Evolutionary conservation across 306 rosid species (phyloP).

Genomic region (Cucumis hystrix): DNA sequence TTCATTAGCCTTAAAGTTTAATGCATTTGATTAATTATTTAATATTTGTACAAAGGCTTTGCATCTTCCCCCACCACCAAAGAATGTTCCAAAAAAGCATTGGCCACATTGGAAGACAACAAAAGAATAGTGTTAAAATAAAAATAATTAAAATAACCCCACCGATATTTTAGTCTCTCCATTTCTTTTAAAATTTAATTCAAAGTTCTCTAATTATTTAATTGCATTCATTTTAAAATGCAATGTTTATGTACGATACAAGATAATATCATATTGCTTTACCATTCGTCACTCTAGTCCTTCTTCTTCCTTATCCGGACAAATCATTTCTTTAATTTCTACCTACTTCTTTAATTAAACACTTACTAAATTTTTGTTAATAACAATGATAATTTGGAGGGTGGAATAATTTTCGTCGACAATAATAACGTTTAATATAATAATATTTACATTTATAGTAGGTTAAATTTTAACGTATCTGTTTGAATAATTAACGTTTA

Average conservation of each 20-base stretch:
- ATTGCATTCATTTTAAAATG: neutral
- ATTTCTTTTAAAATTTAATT: too few species aligned
- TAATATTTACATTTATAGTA: too few species aligned
- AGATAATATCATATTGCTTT: neutral
- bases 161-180: neutral
- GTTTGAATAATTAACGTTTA: too few species aligned
- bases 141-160: neutral
- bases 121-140: neutral
- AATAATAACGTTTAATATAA: neutral
- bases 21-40: neutral
- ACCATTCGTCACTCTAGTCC: neutral
- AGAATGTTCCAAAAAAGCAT: constrained; percentile 1
- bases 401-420: neutral
- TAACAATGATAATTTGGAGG: neutral
- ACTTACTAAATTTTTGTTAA: neutral
- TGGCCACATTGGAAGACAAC: constrained; percentile 2
- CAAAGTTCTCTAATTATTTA: neutral
- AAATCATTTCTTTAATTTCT: neutral
- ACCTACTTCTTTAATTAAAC: neutral
- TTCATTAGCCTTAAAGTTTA: neutral
- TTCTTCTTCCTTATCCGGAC: neutral
- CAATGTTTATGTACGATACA: neutral
- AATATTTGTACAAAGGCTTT: neutral
- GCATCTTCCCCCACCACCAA: neutral
- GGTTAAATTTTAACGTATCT: too few species aligned